Base-by-base conservation (phyloP, 202 grass and related monocot species). In the Panicum hallii region DNA sequence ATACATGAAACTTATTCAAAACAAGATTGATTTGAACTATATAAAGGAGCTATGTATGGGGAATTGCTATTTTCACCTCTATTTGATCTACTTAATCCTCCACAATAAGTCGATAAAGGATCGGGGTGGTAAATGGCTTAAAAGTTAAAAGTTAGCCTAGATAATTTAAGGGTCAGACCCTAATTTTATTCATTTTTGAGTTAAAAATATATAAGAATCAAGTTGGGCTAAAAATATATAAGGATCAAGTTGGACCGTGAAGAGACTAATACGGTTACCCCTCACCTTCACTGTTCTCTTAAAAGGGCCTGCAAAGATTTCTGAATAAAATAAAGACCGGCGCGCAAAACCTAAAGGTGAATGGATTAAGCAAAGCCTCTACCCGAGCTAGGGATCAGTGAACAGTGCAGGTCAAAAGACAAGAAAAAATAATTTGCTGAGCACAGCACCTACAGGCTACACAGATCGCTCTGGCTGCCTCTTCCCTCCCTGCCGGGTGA, bases 301-400 rank as follows among this genome's bases (percentile, higher is more conserved):
- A 0, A 43, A 34, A 74, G 30, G 71, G 9, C 15, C 32, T 7
- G 0, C 0, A 0, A 69, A 43, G 32, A n/a, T 22, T 47, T 63
- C 15, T 47, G 8, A 4, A 22, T 13, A 53, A 6, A 11, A 12
- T 5, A 48, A 66, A 58, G 47, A 19, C 17, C 6, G 1, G 0
- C 3, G 3, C 11, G 7, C 45, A 86, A 80, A 81, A 68, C 49
- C 4, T 3, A 58, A 74, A 74, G 17, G 11, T 11, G 23, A 28
- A 43, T 12, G 20, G 49, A 60, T 75, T 67, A 81, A 56, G 5
- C 16, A 67, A 15, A 9, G 17, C 44, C 30, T 26, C 22, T 30
- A 7, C 1, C 7, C 48, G 71, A 75, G 70, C n/a, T 76, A 28
- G 79, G 83, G 78, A 58, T 61, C 54, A n/a, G 55, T 41, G 64